These are phyloP conservation scores for Peniophora sp. DNA, from an alignment of 1,284 basidiomycete genomes.

Conservation along the genomic window DNA sequence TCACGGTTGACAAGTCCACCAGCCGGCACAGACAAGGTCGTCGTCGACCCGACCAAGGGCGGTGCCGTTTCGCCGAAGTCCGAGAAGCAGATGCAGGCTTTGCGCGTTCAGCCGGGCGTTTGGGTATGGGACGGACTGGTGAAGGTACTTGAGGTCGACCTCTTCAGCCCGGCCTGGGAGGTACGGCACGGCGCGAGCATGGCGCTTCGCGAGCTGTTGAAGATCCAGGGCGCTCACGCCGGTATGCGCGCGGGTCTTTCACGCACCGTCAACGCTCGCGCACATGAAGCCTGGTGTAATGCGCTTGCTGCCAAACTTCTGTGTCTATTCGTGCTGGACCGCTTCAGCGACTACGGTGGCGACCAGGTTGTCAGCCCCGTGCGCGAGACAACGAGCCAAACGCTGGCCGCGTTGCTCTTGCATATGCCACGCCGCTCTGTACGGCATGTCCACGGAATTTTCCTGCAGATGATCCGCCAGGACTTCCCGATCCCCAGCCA, in stretches of 20 bases:
- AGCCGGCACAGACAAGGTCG: conserved; percentile 58
- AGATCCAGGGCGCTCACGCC: conserved; percentile 76
- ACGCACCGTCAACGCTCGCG: conserved; percentile 49
- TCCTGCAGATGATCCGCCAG: conserved; percentile 93
- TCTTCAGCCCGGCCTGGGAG: conserved; percentile 91
- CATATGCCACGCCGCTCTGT: conserved; percentile 80
- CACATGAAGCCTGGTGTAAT: conserved; percentile 86
- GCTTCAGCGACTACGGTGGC: conserved; percentile 96
- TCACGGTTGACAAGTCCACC: conserved; percentile 36
- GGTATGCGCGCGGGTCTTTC: conserved; percentile 64
- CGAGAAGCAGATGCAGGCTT: conserved; percentile 62
- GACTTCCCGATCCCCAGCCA: conserved; percentile 47
- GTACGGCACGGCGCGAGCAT: conserved; percentile 91
- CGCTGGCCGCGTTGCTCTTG: conserved; percentile 82
- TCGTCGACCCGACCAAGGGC: conserved; percentile 72
- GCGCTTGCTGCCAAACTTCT: conserved; percentile 83
- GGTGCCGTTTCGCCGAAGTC: conserved; percentile 73
- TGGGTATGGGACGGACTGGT: conserved; percentile 91
- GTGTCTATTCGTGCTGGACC: conserved; percentile 89
- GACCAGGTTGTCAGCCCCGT: conserved; percentile 98
- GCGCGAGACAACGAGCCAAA: conserved; percentile 93
- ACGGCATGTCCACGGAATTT: conserved; percentile 72
- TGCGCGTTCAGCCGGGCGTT: conserved; percentile 63
- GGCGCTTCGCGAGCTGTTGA: conserved; percentile 85
- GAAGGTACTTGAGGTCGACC: conserved; percentile 75